phyloP scores from a whole-genome alignment of 177 flowering plant genomes.

The Vitis hybrid region DNA sequence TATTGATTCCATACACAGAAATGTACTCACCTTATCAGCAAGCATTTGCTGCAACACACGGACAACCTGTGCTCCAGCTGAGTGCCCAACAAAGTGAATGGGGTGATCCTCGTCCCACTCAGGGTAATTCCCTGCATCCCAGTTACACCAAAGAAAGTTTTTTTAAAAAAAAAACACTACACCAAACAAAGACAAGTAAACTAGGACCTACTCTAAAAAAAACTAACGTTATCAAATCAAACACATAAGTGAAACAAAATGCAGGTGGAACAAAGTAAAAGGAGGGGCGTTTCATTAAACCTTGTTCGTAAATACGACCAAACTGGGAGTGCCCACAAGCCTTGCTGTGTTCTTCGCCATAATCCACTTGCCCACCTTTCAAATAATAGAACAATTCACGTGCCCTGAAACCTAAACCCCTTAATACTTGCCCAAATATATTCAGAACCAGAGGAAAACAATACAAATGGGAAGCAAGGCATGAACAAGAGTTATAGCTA shows the following conservation, averaged over 20 bases:
- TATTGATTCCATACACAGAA: background rate
- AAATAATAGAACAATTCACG: conserved; percentile 91
- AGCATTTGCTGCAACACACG: conserved; percentile 98
- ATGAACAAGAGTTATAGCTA: background rate
- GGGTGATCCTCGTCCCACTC: conserved; percentile 98
- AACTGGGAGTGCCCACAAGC: conserved; percentile 82
- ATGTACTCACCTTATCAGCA: conserved; percentile 73
- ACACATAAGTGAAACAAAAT: background rate
- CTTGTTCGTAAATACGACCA: conserved; percentile 78
- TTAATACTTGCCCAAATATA: conserved; percentile 4
- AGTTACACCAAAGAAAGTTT: too few relatives aligned
- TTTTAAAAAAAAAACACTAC: too few relatives aligned
- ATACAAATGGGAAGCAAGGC: background rate
- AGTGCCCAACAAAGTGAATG: conserved; percentile 95
- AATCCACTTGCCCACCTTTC: conserved; percentile 97
- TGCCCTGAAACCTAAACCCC: conserved; percentile 64
- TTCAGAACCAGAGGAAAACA: conserved; percentile 4
- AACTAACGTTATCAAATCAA: background rate
- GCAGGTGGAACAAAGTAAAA: background rate
- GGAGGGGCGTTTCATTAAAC: conserved; percentile 20
- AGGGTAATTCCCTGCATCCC: conserved; percentile 71
- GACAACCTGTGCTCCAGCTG: conserved; percentile 96
- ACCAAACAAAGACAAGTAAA: too few relatives aligned
- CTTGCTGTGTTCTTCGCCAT: conserved; percentile 92
- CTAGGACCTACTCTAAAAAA: background rate